phyloP scores from a whole-genome alignment of 73 alveolate genomes.

The Effrenium voratum region DNA sequence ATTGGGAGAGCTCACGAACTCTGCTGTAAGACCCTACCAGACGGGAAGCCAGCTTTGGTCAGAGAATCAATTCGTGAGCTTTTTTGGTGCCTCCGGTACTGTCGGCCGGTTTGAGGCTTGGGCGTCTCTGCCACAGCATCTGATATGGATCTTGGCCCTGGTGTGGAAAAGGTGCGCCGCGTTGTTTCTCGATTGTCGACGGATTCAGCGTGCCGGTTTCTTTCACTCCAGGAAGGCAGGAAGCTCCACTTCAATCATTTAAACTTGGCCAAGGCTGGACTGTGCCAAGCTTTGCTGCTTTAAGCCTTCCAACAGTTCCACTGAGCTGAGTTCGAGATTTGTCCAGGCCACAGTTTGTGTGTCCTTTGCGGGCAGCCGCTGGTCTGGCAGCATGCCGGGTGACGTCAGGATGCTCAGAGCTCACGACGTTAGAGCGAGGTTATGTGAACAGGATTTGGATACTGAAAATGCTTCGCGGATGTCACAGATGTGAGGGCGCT shows the following conservation, averaged over 20 bases:
- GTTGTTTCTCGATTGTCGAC: too few relatives aligned
- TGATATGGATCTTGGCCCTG: neutral
- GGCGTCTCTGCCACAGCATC: neutral
- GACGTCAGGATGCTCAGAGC: conserved; percentile 20
- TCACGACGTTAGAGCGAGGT: neutral
- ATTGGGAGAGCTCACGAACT: too few relatives aligned
- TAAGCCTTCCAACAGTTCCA: neutral
- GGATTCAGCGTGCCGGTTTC: neutral
- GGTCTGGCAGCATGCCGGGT: conserved; percentile 27
- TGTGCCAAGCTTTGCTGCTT: neutral
- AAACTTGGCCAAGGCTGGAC: neutral
- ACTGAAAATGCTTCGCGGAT: neutral
- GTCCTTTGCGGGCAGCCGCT: conserved; percentile 32
- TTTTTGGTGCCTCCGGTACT: neutral
- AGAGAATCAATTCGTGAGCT: too few relatives aligned
- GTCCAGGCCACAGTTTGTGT: conserved; percentile 20
- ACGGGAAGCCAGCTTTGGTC: too few relatives aligned
- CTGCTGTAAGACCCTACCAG: too few relatives aligned
- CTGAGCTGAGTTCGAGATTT: neutral
- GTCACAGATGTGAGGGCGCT: neutral
- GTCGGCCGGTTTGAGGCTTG: neutral
- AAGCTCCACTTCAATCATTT: conserved; percentile 47
- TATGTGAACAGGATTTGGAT: too few relatives aligned
- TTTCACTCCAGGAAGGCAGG: conserved; percentile 9
- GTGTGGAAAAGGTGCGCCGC: too few relatives aligned